Evolutionary conservation across 352 stramenopile species (phyloP), one percentile per base, ranked within the genome.

Genomic region (Bremia lactucae): DNA sequence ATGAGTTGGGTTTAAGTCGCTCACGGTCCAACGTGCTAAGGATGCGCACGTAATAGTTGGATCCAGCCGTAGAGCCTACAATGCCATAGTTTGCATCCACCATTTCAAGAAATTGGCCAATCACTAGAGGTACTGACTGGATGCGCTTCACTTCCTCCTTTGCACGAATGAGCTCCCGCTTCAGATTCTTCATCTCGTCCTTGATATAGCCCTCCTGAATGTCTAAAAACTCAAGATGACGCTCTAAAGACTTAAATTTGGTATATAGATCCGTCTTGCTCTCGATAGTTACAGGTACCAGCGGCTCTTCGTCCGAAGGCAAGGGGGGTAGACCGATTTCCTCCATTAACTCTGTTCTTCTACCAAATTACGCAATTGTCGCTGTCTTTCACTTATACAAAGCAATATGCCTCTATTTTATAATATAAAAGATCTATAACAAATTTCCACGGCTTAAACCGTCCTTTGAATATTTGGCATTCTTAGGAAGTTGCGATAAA

Each of bases 101-200:
- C 94, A 99, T 99, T 72, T 99, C 96, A 36, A 99, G 95, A 59
- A 99, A 99, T 73, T 99, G 96, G n/a, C 96, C 97, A 50, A 99
- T 99, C 6, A 98, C 96, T 4, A 99, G 76, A 26, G 96, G 96
- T 33, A 99, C 97, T n/a, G 86, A 97, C 81, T 99, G 95, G 61
- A 99, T 99, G 36, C 96, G 87, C 53, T 98, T 98, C 38, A 99
- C 96, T 46, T 98, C 93, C 51, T 99, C 96, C 68, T 99, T 98
- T 24, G 96, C 96, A 22, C 96, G 93, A 50, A 99, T 96, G 20
- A 99, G 74, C 65, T 99, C 96, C 14, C 96, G 75, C 76, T 99
- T 98, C 10, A 99, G 77, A 65, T 99, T 98, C 51, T 97, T 97
- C 93, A 99, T 99, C 56, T 99, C 97, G 59, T 99, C 96, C 73